Conservation (phyloP, 1,284 basidiomycete species). For the Cystobasidium sp. region DNA sequence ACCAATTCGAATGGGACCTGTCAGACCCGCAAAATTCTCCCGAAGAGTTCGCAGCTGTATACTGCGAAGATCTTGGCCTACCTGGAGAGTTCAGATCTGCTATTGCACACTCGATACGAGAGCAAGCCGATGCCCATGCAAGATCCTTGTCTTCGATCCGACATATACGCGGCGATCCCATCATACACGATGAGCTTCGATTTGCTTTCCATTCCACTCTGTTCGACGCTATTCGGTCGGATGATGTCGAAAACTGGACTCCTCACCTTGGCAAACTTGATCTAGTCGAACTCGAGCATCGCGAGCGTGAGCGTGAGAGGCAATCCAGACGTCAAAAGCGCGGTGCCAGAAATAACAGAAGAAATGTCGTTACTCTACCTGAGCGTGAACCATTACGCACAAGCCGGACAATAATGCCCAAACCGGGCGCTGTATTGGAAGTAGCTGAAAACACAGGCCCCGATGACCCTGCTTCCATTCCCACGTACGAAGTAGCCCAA, state of each 20-base stretch:
- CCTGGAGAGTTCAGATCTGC: constrained; percentile 94
- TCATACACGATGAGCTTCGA: constrained; percentile 90
- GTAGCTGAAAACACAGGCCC: constrained; percentile 12
- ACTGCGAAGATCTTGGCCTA: constrained; percentile 84
- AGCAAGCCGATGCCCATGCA: constrained; percentile 89
- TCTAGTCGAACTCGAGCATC: constrained; percentile 82
- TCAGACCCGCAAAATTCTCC: constrained; percentile 77
- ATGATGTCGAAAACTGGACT: constrained; percentile 68
- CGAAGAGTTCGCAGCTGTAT: constrained; percentile 89
- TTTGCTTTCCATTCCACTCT: constrained; percentile 84
- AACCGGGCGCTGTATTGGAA: constrained; percentile 57
- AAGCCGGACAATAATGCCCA: constrained; percentile 67
- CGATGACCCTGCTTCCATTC: constrained; percentile 24
- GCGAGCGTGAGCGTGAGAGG: constrained; percentile 89
- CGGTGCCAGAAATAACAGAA: constrained; percentile 72
- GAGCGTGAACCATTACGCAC: constrained; percentile 93
- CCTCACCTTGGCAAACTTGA: constrained; percentile 86
- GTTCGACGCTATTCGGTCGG: constrained; percentile 65
- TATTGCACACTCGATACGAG: constrained; percentile 91
- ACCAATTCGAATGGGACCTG: constrained; percentile 98
- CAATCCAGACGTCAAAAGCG: constrained; percentile 78
- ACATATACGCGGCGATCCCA: constrained; percentile 76
- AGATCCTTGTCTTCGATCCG: constrained; percentile 91
- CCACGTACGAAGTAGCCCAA: constrained; percentile 66
- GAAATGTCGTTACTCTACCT: constrained; percentile 84